Evolutionary conservation across 352 stramenopile species (phyloP).

Genomic region (Pythium rhizo-oryzae): DNA sequence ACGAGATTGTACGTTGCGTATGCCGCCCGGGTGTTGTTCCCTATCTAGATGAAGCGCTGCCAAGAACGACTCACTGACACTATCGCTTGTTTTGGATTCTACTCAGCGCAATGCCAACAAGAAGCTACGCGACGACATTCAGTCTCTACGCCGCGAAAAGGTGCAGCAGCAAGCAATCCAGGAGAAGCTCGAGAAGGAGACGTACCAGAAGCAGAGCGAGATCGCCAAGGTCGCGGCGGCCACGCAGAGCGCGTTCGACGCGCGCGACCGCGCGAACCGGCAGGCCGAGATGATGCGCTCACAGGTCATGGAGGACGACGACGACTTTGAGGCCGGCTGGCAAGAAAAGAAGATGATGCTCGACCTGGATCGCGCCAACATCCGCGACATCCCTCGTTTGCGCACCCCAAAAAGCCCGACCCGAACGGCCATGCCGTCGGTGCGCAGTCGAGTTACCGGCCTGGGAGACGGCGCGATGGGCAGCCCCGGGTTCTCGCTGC

Average conservation of each 20-base stretch:
- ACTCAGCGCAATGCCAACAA: conserved; percentile 77
- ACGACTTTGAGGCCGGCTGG: conserved; percentile 88
- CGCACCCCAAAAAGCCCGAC: conserved; percentile 65
- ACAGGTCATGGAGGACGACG: conserved; percentile 78
- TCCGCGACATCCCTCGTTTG: conserved; percentile 72
- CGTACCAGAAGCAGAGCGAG: conserved; percentile 83
- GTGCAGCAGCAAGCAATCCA: conserved; percentile 77
- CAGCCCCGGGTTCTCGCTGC: conserved; percentile 49
- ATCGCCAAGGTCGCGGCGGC: conserved; percentile 75
- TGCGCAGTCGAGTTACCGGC: not conserved
- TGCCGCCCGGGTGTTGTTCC: not conserved
- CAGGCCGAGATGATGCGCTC: conserved; percentile 77
- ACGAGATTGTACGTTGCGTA: conserved; percentile 56
- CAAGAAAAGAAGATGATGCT: conserved; percentile 82
- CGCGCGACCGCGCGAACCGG: conserved; percentile 80
- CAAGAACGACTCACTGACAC: not conserved
- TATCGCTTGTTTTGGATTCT: not conserved
- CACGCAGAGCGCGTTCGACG: conserved; percentile 81
- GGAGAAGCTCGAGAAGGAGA: conserved; percentile 82
- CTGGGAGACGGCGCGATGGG: conserved; percentile 21
- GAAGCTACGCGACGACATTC: conserved; percentile 76
- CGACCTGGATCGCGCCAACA: conserved; percentile 78
- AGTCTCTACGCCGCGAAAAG: conserved; percentile 77
- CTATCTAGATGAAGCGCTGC: not conserved
- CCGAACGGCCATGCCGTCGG: conserved; percentile 26